Conservation (phyloP, 2,329 filamentous ascomycete species). For the Sclerotinia sclerotiorum region DNA sequence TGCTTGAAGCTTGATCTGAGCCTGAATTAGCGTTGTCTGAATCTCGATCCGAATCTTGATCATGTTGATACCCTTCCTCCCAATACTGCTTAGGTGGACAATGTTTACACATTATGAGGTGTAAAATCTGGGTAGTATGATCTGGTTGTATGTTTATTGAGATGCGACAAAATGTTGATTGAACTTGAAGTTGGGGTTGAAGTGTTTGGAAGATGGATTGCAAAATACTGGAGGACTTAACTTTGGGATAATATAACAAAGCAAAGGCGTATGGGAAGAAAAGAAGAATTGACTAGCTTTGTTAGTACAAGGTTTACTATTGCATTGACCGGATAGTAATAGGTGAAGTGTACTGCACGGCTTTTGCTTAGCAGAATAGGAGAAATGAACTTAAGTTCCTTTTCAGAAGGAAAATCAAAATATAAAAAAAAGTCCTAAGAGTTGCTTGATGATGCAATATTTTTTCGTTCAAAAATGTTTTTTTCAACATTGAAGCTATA, state of each 20-base stretch:
- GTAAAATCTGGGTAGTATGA: background rate
- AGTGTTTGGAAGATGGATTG: background rate
- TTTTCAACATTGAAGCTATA: too few species aligned
- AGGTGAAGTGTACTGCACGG: background rate
- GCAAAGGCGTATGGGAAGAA: background rate
- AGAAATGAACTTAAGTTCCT: too few species aligned
- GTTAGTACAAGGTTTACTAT: too few species aligned
- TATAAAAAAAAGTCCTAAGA: background rate
- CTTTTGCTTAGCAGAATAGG: background rate
- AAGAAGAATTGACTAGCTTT: background rate
- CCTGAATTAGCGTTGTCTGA: too few species aligned
- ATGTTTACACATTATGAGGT: background rate
- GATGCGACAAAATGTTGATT: too few species aligned
- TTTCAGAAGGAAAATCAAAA: background rate
- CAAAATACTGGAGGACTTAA: rapidly evolving
- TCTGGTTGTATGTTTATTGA: too few species aligned
- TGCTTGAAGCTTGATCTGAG: background rate
- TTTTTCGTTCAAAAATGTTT: too few species aligned
- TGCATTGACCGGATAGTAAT: background rate
- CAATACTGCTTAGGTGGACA: background rate
- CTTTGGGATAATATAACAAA: background rate
- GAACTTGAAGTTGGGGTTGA: background rate
- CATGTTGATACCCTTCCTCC: background rate
- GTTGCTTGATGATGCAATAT: background rate
- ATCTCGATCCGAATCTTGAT: background rate